Conservation (phyloP, 148 eudicot genomes). For the Pharnaceum exiguum region DNA sequence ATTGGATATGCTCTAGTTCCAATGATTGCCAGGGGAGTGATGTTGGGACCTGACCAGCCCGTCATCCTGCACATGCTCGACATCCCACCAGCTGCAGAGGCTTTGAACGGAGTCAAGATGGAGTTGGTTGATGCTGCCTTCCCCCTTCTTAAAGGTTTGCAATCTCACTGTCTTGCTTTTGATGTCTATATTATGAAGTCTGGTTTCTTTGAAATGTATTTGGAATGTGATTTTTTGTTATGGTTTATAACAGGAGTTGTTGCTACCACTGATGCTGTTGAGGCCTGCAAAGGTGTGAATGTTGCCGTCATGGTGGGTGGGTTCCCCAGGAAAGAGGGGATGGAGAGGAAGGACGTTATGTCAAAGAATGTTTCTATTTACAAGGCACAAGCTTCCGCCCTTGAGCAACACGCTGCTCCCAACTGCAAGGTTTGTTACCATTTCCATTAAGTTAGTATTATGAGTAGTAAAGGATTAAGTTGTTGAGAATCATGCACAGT, state of each 20-base stretch:
- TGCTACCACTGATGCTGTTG: conserved; percentile 85
- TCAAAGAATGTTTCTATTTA: conserved; percentile 89
- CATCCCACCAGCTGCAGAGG: conserved; percentile 93
- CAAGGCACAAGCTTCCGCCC: conserved; percentile 94
- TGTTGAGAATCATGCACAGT: too few relatives aligned
- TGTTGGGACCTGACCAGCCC: conserved; percentile 82
- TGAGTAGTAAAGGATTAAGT: not conserved
- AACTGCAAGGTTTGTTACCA: conserved; percentile 76
- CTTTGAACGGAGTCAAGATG: conserved; percentile 87
- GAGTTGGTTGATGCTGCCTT: conserved; percentile 94
- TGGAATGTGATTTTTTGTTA: not conserved
- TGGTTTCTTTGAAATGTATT: not conserved
- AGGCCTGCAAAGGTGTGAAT: conserved; percentile 90
- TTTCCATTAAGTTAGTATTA: not conserved
- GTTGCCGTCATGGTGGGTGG: conserved; percentile 96
- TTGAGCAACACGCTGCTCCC: conserved; percentile 91
- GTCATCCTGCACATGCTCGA: conserved; percentile 95
- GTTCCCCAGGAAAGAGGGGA: conserved; percentile 95
- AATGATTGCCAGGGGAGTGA: conserved; percentile 92
- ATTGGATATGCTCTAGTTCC: conserved; percentile 92
- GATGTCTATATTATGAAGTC: not conserved
- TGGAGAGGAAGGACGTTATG: conserved; percentile 97
- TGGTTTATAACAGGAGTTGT: conserved; percentile 60
- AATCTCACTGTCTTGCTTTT: not conserved
- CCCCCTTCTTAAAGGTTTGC: conserved; percentile 79